phyloP scores from a whole-genome alignment of 768 basidiomycete species.

The Amanita subjunquillea region DNA sequence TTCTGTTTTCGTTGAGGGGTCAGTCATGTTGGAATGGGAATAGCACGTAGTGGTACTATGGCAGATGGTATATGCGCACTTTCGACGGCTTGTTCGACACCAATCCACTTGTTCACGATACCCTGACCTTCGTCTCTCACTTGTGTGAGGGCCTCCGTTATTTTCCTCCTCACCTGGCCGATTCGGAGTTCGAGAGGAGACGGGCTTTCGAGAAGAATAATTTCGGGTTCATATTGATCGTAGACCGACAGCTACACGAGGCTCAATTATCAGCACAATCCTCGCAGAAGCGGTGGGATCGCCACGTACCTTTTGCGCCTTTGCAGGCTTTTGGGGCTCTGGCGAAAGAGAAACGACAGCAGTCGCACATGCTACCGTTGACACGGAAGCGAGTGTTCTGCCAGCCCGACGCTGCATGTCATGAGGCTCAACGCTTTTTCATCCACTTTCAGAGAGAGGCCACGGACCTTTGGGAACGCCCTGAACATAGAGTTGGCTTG shows the following conservation, averaged over 20 bases:
- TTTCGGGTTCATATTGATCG: conserved; percentile 44
- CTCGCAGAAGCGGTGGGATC: neutral
- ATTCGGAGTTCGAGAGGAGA: conserved; percentile 74
- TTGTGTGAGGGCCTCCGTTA: conserved; percentile 43
- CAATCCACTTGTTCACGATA: conserved; percentile 75
- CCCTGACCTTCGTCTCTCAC: conserved; percentile 61
- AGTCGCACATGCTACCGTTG: neutral
- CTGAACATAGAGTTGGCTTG: neutral
- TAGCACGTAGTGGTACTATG: neutral
- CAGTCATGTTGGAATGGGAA: neutral
- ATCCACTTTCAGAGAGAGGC: neutral
- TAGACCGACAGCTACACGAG: conserved; percentile 72
- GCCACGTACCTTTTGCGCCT: neutral
- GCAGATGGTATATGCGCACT: conserved; percentile 28
- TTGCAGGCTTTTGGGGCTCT: neutral
- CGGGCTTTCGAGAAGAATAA: conserved; percentile 67
- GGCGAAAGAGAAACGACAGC: neutral
- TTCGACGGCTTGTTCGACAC: conserved; percentile 77
- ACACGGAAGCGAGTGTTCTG: neutral
- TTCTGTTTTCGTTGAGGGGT: conserved; percentile 27
- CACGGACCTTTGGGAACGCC: neutral
- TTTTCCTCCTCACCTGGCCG: conserved; percentile 51
- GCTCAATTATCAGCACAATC: no score
- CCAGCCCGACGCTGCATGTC: neutral
- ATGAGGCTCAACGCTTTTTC: neutral